Evolutionary conservation across 1,284 basidiomycete genomes (phyloP).

Genomic region (Trametes versicolor): DNA sequence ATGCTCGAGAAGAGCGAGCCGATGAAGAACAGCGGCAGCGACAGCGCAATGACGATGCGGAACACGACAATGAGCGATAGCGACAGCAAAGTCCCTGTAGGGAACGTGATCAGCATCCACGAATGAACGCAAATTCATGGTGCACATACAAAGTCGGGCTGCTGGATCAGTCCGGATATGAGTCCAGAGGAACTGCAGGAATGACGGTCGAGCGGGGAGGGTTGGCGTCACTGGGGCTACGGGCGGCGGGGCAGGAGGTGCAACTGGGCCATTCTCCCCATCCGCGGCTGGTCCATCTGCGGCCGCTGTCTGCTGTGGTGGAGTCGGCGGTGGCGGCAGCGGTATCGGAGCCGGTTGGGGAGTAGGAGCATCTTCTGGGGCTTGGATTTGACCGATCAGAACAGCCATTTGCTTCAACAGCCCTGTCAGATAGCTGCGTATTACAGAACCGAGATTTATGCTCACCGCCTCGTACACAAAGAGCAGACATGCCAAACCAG

Average conservation of each 20-base stretch:
- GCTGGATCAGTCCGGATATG: constrained; percentile 76
- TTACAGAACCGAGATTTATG: constrained; percentile 22
- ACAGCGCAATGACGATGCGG: constrained; percentile 77
- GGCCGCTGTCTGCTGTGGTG: constrained; percentile 36
- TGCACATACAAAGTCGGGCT: constrained; percentile 68
- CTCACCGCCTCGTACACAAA: constrained; percentile 80
- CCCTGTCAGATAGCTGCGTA: constrained; percentile 4
- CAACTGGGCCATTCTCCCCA: constrained; percentile 17
- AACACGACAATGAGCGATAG: constrained; percentile 76
- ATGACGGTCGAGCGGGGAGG: constrained; percentile 39
- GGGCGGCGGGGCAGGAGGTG: constrained; percentile 39
- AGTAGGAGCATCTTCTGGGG: constrained; percentile 69
- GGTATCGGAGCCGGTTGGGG: constrained; percentile 41
- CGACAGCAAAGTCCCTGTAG: constrained; percentile 71
- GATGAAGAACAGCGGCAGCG: constrained; percentile 70
- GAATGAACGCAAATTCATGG: not conserved
- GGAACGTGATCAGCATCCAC: constrained; percentile 1
- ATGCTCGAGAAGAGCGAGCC: constrained; percentile 76
- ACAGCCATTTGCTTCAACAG: constrained; percentile 80
- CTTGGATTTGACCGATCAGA: constrained; percentile 83
- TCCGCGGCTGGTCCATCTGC: not conserved
- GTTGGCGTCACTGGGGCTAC: constrained; percentile 38
- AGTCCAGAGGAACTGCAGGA: constrained; percentile 61
- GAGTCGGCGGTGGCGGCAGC: not conserved
- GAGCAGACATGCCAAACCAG: constrained; percentile 78